Percentiles rank a stretch among this genome's conserved stretches.
Conservation (phyloP, 2,329 filamentous ascomycete species). For the Botrytis fragariae region DNA sequence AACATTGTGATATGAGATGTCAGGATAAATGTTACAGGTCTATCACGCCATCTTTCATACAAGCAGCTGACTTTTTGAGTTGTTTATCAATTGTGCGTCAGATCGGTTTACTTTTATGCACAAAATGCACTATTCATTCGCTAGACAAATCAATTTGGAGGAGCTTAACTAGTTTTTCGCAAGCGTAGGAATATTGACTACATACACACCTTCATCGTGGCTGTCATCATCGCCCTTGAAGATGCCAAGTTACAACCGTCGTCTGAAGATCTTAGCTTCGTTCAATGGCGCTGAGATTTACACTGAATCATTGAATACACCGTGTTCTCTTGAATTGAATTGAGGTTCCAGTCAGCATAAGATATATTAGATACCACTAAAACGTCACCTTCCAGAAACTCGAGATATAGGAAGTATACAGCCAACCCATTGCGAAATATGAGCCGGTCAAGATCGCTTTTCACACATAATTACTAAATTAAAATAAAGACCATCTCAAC, state of each 20-base stretch:
- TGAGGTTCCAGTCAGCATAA: not conserved
- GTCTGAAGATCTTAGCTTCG: not conserved
- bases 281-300: not conserved
- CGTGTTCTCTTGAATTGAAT: not conserved
- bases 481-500: not conserved
- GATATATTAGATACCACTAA: accelerated
- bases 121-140: not conserved
- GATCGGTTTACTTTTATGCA: accelerated
- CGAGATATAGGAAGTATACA: not conserved
- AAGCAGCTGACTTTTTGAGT: too few species aligned
- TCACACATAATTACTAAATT: not conserved
- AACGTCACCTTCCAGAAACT: not conserved
- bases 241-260: not conserved
- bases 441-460: not conserved
- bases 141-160: too few species aligned
- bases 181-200: not conserved
- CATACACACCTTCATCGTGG: not conserved
- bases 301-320: not conserved
- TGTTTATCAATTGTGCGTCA: not conserved
- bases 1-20: too few species aligned
- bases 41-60: too few species aligned
- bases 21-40: too few species aligned
- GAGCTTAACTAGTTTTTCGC: not conserved
- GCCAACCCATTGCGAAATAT: not conserved
- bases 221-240: not conserved